Conservation (phyloP, 441 rosid genomes). For the Euphorbia corollata region DNA sequence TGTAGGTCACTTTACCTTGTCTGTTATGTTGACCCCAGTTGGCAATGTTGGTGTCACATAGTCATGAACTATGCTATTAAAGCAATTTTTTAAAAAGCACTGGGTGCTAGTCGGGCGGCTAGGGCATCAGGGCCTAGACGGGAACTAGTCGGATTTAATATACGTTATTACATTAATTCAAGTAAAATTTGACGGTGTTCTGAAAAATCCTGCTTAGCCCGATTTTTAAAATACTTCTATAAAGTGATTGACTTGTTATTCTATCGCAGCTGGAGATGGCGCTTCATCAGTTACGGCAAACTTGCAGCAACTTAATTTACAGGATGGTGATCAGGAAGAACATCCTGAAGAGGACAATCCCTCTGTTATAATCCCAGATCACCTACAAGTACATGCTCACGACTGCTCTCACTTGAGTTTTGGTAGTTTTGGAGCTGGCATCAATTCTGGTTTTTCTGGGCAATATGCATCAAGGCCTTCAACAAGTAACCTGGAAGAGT, state of each 20-base stretch:
- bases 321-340: constrained; percentile 44
- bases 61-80: too few relatives aligned
- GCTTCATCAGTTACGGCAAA: constrained; percentile 47
- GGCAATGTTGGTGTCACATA: too few relatives aligned
- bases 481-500: constrained; percentile 54
- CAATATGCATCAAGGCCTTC: constrained; percentile 31
- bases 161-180: too few relatives aligned
- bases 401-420: constrained; percentile 93
- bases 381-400: constrained; percentile 68
- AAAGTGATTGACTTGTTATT: constrained; percentile 11
- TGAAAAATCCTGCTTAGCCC: too few relatives aligned
- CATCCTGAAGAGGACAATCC: constrained; percentile 58
- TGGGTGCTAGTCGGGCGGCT: too few relatives aligned
- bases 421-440: constrained; percentile 82
- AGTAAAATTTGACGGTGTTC: too few relatives aligned
- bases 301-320: constrained; percentile 49
- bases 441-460: constrained; percentile 33
- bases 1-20: background rate
- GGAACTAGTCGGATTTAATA: too few relatives aligned
- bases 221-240: too few relatives aligned
- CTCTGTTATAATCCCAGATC: constrained; percentile 84
- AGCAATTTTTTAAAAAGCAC: too few relatives aligned
- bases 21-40: too few relatives aligned
- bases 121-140: too few relatives aligned
- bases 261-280: constrained; percentile 54